Percentiles rank a stretch among this genome's conserved stretches.
These are phyloP conservation scores for Coriolopsis trogii DNA, from an alignment of 1,284 basidiomycete species.

Conservation along the genomic window DNA sequence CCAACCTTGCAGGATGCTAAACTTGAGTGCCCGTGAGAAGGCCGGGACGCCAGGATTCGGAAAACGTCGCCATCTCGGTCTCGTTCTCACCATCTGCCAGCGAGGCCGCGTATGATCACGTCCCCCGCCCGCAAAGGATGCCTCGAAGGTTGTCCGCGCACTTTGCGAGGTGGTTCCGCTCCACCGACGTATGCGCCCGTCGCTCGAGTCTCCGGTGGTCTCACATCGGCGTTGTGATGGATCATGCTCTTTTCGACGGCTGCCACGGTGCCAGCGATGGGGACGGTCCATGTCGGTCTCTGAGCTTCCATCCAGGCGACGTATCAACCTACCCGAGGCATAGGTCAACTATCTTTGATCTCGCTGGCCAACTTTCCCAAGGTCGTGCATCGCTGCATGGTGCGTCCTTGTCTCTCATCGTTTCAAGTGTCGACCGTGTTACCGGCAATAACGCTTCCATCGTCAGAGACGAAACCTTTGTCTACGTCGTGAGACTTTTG, in stretches of 20 bases:
- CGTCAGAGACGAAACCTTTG: not conserved
- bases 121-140: constrained; percentile 13
- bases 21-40: constrained; percentile 18
- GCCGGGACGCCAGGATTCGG: constrained; percentile 15
- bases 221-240: constrained; percentile 8
- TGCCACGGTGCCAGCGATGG: too few relatives aligned
- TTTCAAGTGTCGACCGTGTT: not conserved
- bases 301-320: not conserved
- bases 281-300: not conserved
- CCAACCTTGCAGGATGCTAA: constrained; percentile 18
- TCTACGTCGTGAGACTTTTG: not conserved
- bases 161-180: constrained; percentile 13
- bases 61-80: constrained; percentile 5
- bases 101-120: constrained; percentile 14
- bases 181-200: constrained; percentile 15
- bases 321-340: not conserved
- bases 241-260: not conserved
- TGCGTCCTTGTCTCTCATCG: not conserved
- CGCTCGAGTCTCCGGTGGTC: constrained; percentile 1
- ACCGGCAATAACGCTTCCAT: not conserved
- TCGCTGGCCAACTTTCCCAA: constrained; percentile 1
- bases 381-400: constrained; percentile 5
- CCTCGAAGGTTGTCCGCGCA: constrained; percentile 3
- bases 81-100: constrained; percentile 24
- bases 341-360: not conserved